A percentile compares a stretch with the other conserved stretches of the same genome.
These are phyloP conservation scores for Scedosporium dehoogii DNA, from an alignment of 2,329 filamentous ascomycete species.

Conservation along the genomic window DNA sequence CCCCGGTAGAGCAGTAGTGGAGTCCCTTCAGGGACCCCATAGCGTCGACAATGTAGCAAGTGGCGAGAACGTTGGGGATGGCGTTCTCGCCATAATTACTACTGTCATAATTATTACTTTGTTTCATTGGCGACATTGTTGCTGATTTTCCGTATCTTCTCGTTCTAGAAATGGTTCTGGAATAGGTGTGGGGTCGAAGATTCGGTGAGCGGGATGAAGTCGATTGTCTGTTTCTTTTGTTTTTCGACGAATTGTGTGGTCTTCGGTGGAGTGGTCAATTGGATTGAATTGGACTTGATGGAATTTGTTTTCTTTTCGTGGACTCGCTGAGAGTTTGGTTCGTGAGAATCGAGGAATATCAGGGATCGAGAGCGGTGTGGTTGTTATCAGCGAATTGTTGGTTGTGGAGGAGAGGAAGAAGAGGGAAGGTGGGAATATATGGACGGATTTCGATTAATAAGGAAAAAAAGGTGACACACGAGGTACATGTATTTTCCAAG, in stretches of 20 bases:
- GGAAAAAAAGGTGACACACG: too few species aligned
- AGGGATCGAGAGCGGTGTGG: too few species aligned
- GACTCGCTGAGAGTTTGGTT: too few species aligned
- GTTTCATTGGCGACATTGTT: slow-evolving; percentile 61
- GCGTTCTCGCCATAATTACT: slow-evolving; percentile 67
- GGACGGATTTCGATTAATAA: too few species aligned
- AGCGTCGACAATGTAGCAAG: slow-evolving; percentile 77
- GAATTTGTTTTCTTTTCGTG: too few species aligned
- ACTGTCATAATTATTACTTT: slow-evolving; percentile 57
- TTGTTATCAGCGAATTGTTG: too few species aligned
- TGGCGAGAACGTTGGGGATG: slow-evolving; percentile 72
- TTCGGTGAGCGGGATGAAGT: neutral
- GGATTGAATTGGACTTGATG: too few species aligned
- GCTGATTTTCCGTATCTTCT: slow-evolving; percentile 11
- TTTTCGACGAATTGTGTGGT: neutral
- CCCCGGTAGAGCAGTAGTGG: slow-evolving; percentile 93
- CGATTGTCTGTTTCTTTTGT: neutral
- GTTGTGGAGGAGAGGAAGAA: too few species aligned
- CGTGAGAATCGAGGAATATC: too few species aligned
- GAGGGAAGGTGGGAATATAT: too few species aligned
- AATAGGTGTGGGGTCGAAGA: neutral
- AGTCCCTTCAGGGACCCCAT: slow-evolving; percentile 67
- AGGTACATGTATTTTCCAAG: too few species aligned
- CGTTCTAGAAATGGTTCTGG: neutral
- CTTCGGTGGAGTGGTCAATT: neutral